These are phyloP conservation scores for Coemansia sp. DNA, from an alignment of 192 early-diverging fungal genomes.

Conservation along the genomic window DNA sequence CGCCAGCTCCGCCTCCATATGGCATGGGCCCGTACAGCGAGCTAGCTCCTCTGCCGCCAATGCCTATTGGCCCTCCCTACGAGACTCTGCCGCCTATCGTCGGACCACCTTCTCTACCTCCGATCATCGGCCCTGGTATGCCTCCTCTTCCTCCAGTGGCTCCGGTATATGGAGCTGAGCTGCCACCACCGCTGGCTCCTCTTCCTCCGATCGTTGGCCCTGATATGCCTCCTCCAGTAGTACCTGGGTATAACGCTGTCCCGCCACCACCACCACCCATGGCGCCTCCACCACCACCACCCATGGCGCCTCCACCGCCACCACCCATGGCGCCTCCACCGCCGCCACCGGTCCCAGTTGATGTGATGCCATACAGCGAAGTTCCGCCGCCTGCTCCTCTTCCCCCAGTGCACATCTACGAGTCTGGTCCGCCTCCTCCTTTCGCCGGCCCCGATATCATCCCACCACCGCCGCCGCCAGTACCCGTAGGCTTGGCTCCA, in stretches of 20 bases:
- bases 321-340: background rate
- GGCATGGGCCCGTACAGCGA: conserved; percentile 24
- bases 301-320: background rate
- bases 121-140: conserved; percentile 14
- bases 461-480: conserved; percentile 29
- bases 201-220: conserved; percentile 6
- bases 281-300: background rate
- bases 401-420: conserved; percentile 14
- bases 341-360: conserved; percentile 6
- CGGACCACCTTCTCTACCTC: conserved; percentile 16
- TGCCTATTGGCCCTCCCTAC: conserved; percentile 8
- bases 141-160: conserved; percentile 14
- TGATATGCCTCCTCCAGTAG: background rate
- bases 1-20: conserved; percentile 2
- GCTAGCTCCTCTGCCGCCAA: conserved; percentile 12
- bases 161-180: background rate
- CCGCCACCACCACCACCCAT: background rate
- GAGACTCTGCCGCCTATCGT: conserved; percentile 14
- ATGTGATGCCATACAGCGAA: conserved; percentile 21
- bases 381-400: conserved; percentile 12
- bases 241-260: conserved; percentile 11
- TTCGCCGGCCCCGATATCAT: background rate
- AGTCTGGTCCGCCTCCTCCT: conserved; percentile 21
- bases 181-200: conserved; percentile 11
- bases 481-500: conserved; percentile 21